phyloP scores from a whole-genome alignment of 1,139 yeast species.

The Candida dubliniensis region DNA sequence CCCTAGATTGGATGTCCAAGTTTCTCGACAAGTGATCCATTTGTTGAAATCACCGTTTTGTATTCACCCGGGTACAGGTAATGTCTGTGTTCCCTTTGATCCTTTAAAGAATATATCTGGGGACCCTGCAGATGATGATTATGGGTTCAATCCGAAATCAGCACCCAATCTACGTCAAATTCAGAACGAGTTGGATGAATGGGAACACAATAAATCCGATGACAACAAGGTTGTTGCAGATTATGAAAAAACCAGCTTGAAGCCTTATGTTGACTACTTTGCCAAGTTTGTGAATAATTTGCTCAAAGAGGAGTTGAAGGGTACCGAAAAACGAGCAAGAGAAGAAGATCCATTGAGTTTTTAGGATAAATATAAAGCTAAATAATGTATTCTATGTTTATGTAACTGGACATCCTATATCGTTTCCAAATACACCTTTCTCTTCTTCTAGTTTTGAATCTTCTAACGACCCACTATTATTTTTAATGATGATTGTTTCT shows the following conservation, averaged over 20 bases:
- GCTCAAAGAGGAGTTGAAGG: conserved; percentile 54
- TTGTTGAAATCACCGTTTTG: conserved; percentile 97
- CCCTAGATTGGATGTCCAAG: conserved; percentile 92
- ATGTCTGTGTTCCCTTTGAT: conserved; percentile 93
- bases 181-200: conserved; percentile 53
- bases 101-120: conserved; percentile 41
- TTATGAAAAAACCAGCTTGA: conserved; percentile 68
- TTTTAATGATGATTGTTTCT: conserved; percentile 40
- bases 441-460: conserved; percentile 24
- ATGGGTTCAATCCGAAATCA: conserved; percentile 71
- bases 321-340: conserved; percentile 45
- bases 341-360: conserved; percentile 19
- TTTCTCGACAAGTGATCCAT: conserved; percentile 85
- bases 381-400: conserved; percentile 9
- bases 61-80: conserved; percentile 97
- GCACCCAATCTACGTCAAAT: conserved; percentile 76
- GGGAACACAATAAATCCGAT: conserved; percentile 30
- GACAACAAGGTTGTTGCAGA: conserved; percentile 29
- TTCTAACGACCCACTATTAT: conserved; percentile 39
- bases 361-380: background rate
- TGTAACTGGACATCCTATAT: conserved; percentile 22
- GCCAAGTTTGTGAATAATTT: conserved; percentile 59
- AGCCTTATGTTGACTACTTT: conserved; percentile 74
- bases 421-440: conserved; percentile 13
- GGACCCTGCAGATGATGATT: conserved; percentile 37